Conservation (phyloP, 768 basidiomycete genomes). For the Lactifluus piperatus region DNA sequence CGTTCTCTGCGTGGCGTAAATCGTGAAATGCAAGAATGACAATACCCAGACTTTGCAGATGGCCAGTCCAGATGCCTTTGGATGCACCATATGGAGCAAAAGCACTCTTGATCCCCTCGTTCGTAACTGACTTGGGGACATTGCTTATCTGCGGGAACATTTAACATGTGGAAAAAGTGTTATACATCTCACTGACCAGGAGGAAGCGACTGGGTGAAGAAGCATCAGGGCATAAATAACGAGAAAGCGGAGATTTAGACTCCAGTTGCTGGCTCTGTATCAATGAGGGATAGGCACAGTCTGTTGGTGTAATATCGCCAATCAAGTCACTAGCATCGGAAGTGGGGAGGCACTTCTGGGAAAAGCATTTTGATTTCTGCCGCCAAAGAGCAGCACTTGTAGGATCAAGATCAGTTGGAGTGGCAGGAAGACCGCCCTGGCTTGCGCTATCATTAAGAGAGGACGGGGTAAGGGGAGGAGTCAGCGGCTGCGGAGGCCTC, state of each 20-base stretch:
- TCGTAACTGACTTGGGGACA: neutral
- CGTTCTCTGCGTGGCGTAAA: constrained; percentile 16
- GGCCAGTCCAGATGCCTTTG: constrained; percentile 20
- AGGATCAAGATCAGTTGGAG: constrained; percentile 23
- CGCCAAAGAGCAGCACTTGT: constrained; percentile 19
- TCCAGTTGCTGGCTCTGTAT: neutral
- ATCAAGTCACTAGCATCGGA: neutral
- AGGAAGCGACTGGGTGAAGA: constrained; percentile 25
- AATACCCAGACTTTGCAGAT: constrained; percentile 13
- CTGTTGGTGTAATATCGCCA: constrained; percentile 10
- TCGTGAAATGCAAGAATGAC: constrained; percentile 20
- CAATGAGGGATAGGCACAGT: neutral
- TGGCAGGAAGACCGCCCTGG: constrained; percentile 26
- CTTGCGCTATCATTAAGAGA: constrained; percentile 36
- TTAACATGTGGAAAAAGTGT: neutral
- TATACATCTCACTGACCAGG: constrained; percentile 16
- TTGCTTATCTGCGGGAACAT: constrained; percentile 17
- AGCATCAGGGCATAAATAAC: neutral
- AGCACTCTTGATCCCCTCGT: constrained; percentile 14
- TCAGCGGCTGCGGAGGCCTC: constrained; percentile 37
- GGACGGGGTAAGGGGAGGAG: constrained; percentile 65
- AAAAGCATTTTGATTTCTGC: neutral
- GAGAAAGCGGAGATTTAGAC: neutral
- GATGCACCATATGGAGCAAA: constrained; percentile 15
- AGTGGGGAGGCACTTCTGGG: constrained; percentile 1